Evolutionary conservation across 139 green algal genomes (phyloP).

Genomic region (Chlamydomonas applanata): DNA sequence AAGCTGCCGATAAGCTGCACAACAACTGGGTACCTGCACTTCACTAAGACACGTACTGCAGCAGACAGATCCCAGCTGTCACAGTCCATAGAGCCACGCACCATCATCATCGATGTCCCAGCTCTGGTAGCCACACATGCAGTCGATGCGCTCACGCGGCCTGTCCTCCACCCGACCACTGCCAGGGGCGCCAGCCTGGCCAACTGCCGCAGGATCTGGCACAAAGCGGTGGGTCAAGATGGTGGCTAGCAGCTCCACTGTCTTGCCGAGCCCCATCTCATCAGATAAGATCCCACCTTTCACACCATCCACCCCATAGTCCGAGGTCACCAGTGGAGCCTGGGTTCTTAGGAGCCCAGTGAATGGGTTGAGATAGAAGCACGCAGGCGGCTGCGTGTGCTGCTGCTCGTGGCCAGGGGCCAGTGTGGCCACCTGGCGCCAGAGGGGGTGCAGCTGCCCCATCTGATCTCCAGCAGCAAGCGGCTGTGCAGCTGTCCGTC

Average conservation of each 20-base stretch:
- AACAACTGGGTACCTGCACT: no score
- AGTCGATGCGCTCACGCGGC: constrained; percentile 37
- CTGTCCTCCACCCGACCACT: background rate
- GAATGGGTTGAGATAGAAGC: constrained; percentile 57
- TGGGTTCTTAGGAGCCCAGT: constrained; percentile 31
- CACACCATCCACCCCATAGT: background rate
- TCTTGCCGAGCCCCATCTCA: constrained; percentile 91
- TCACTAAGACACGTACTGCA: no score
- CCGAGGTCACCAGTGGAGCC: background rate
- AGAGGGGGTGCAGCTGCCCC: constrained; percentile 64
- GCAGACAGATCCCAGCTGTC: no score
- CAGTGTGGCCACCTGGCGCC: constrained; percentile 42
- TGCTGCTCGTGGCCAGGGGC: background rate
- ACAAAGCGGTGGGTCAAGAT: constrained; percentile 64
- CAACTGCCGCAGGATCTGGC: background rate
- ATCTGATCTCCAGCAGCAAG: no score
- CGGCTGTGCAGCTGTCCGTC: background rate
- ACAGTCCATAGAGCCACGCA: no score
- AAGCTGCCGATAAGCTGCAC: no score
- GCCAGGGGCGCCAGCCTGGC: background rate
- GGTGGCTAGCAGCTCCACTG: constrained; percentile 87
- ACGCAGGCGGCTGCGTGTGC: background rate
- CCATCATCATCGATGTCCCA: constrained; percentile 10
- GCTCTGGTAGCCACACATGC: constrained; percentile 27
- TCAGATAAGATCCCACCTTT: constrained; percentile 28